phyloP scores from a whole-genome alignment of 805 yeast genomes.

The Saturnispora saitoi region DNA sequence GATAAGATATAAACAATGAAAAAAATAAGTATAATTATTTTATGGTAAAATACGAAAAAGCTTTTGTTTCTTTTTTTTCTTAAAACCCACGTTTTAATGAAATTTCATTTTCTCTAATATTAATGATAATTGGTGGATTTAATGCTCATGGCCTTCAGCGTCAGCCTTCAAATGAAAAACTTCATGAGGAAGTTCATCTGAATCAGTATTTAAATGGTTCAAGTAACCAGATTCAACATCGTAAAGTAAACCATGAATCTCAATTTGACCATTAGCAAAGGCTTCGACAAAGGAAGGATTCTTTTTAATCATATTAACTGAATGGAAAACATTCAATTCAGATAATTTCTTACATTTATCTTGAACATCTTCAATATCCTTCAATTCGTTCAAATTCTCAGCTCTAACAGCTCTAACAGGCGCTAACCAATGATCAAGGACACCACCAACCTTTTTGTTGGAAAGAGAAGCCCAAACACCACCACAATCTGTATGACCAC shows the following conservation, averaged over 20 bases:
- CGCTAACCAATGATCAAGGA: constrained; percentile 63
- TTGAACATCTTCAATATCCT: constrained; percentile 40
- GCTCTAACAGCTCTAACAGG: constrained; percentile 64
- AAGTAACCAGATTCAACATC: constrained; percentile 73
- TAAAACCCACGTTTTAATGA: constrained; percentile 1
- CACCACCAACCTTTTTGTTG: constrained; percentile 55
- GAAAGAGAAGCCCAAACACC: constrained; percentile 78
- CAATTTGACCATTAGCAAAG: constrained; percentile 49
- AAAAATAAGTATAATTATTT: too few species aligned
- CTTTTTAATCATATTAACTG: constrained; percentile 56
- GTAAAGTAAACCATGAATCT: constrained; percentile 77
- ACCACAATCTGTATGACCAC: constrained; percentile 96
- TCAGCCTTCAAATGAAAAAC: constrained; percentile 22
- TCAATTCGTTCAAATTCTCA: constrained; percentile 43
- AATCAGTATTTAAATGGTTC: constrained; percentile 25
- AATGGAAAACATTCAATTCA: constrained; percentile 67
- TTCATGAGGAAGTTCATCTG: constrained; percentile 17
- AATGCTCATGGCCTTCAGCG: constrained; percentile 10
- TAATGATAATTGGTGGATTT: background rate
- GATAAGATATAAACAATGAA: too few species aligned
- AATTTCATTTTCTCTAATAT: background rate
- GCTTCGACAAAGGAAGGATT: constrained; percentile 67
- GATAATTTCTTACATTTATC: constrained; percentile 54
- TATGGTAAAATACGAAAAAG: background rate
- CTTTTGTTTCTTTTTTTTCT: too few species aligned